Evolutionary conservation across 169 alveolate genomes (phyloP), one percentile per base, ranked within the genome.

Genomic region (Hepatocystis sp.): DNA sequence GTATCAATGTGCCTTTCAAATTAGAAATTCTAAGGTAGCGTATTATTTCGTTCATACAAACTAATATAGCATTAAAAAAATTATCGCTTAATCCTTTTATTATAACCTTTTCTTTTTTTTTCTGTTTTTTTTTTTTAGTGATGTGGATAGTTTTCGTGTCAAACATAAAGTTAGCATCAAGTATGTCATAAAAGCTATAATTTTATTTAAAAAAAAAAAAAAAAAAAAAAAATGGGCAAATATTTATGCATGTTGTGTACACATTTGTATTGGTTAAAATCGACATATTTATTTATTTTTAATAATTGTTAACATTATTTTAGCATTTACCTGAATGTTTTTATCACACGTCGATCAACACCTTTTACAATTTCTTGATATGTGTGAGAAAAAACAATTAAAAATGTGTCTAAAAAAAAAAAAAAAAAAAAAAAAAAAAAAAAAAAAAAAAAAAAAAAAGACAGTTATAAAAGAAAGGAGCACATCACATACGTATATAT

Each of bases 31-130:
- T 71, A 28, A 71, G 58, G 32, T 71, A 71, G 17, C 19, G 25
- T 40, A 52, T 64, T 46, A 60, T 71, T 56, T 71, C 86, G 36
- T 71, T 44, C 86, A 71, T 58, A 71, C 86, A 71, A 8, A 71
- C 51, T 36, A 71, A 47, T 58, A 71, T 71, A 27, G 86, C 71
- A 25, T 71, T 71, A 56, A 42, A 71, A 64, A 71, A 71, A 49
- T 44, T 58, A 44, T 58, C 86, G 25, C 58, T 71, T 17, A 71
- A 49, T 27, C 67, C 86, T 47, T 39, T 71, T 56, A 71, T 17
- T 34, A 71, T 58, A 10, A 58, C 40, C 0, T 47, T 71, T 15
- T 49, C 52, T 46, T 58, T 71, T 28, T 55, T 21, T 19, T 71
- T 71, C 4, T 56, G 39, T 63, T 56, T 56, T 23, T 30, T 10